Percentiles rank a stretch among this genome's conserved stretches.
These are phyloP conservation scores for Pachysandra terminalis DNA, from an alignment of 164 flowering plant genomes.

Conservation along the genomic window DNA sequence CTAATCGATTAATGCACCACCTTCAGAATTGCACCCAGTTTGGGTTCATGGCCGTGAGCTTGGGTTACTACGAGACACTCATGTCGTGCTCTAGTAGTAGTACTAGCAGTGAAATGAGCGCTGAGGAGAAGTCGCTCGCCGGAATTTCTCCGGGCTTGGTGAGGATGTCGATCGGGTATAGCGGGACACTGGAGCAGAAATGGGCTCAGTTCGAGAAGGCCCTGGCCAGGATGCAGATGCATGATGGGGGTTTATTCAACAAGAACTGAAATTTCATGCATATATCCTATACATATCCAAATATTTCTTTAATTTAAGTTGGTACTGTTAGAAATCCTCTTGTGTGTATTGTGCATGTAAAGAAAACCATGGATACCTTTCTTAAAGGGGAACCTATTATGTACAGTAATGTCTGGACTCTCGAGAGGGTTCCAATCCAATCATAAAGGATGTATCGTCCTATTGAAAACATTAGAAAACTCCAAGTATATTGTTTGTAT, in stretches of 20 bases:
- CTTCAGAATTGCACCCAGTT: conserved; percentile 75
- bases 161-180: conserved; percentile 88
- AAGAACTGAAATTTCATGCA: too few relatives aligned
- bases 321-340: too few relatives aligned
- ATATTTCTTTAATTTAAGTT: too few relatives aligned
- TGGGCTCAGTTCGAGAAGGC: conserved; percentile 89
- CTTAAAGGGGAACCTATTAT: too few relatives aligned
- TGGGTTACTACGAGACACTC: conserved; percentile 94
- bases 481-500: too few relatives aligned
- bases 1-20: conserved; percentile 62
- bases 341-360: too few relatives aligned
- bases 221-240: conserved; percentile 47
- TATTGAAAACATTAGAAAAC: too few relatives aligned
- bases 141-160: conserved; percentile 90
- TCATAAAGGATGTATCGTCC: too few relatives aligned
- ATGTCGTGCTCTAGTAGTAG: conserved; percentile 97
- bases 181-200: conserved; percentile 79
- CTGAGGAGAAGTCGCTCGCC: conserved; percentile 59
- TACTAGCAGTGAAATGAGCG: conserved; percentile 83
- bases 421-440: too few relatives aligned
- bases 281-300: too few relatives aligned
- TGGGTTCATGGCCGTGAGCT: conserved; percentile 90
- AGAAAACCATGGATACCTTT: too few relatives aligned
- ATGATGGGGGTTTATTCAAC: conserved; percentile 8
- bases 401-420: too few relatives aligned